Evolutionary conservation across 2,329 filamentous ascomycete species (phyloP).

Genomic region (Phyllosticta citriasiana): DNA sequence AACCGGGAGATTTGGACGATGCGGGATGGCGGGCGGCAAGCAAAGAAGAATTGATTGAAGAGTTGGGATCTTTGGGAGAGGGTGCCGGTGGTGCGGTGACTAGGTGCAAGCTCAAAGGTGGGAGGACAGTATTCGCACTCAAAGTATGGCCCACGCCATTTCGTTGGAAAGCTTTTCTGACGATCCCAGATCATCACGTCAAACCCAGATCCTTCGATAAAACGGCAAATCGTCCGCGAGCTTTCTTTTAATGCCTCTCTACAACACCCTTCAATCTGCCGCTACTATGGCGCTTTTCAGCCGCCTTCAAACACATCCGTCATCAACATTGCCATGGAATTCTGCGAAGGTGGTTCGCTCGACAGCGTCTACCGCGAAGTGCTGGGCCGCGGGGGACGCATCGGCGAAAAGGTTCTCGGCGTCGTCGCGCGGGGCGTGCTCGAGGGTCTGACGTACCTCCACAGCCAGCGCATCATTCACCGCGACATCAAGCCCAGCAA

Average conservation of each 20-base stretch:
- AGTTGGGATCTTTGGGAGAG: slow-evolving; percentile 83
- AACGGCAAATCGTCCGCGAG: slow-evolving; percentile 95
- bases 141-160: slow-evolving; percentile 53
- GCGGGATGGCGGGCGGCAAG: slow-evolving; percentile 92
- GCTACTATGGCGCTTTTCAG: slow-evolving; percentile 94
- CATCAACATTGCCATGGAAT: slow-evolving; percentile 98
- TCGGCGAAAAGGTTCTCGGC: slow-evolving; percentile 92
- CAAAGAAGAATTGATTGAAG: slow-evolving; percentile 74
- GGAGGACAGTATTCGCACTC: slow-evolving; percentile 88
- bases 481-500: slow-evolving; percentile 98
- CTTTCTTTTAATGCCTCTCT: slow-evolving; percentile 86
- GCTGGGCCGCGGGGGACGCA: slow-evolving; percentile 86
- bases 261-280: slow-evolving; percentile 90
- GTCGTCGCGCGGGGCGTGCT: slow-evolving; percentile 95
- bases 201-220: slow-evolving; percentile 93
- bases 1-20: slow-evolving; percentile 91
- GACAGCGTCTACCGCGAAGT: slow-evolving; percentile 98
- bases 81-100: slow-evolving; percentile 95
- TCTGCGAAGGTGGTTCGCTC: slow-evolving; percentile 90
- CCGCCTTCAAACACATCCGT: slow-evolving; percentile 82
- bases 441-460: slow-evolving; percentile 86
- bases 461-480: slow-evolving; percentile 94
- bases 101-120: slow-evolving; percentile 75
- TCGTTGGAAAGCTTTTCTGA: background rate
- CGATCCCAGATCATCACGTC: slow-evolving; percentile 78